Evolutionary conservation across 179 eudicot genomes (phyloP).

Genomic region (Patellifolia procumbens): DNA sequence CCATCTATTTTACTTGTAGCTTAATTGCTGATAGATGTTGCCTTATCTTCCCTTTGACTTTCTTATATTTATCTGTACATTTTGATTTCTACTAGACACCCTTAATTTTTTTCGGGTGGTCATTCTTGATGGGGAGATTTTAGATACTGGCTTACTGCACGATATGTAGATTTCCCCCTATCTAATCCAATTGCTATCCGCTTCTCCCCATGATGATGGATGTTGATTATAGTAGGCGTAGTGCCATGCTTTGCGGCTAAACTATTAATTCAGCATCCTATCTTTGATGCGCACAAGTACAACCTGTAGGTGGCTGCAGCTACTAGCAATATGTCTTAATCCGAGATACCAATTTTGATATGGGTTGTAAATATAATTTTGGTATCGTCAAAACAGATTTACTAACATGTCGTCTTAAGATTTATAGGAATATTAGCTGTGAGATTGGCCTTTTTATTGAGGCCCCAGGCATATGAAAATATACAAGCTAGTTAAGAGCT

Average conservation of each 20-base stretch:
- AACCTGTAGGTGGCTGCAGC: not conserved
- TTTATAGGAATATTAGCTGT: not conserved
- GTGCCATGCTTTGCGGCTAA: too few relatives aligned
- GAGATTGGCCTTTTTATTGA: not conserved
- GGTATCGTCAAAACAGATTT: not conserved
- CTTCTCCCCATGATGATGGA: too few relatives aligned
- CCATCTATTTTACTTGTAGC: not conserved
- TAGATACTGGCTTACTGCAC: too few relatives aligned
- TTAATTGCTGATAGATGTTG: not conserved
- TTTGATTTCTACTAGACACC: not conserved
- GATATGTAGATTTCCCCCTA: too few relatives aligned
- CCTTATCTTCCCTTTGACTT: not conserved
- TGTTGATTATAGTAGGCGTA: too few relatives aligned
- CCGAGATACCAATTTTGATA: not conserved
- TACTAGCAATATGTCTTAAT: not conserved
- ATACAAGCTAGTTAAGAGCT: not conserved
- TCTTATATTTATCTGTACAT: not conserved
- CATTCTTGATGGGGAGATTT: too few relatives aligned
- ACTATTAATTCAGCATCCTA: not conserved
- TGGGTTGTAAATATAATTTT: not conserved
- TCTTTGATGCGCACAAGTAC: not conserved
- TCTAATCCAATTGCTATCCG: not conserved
- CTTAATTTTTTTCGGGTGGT: too few relatives aligned
- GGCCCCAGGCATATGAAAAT: not conserved
- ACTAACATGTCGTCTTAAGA: not conserved